Evolutionary conservation across 768 basidiomycete genomes (phyloP), one percentile per base, ranked within the genome.

Genomic region (Rubroboletus satanas): DNA sequence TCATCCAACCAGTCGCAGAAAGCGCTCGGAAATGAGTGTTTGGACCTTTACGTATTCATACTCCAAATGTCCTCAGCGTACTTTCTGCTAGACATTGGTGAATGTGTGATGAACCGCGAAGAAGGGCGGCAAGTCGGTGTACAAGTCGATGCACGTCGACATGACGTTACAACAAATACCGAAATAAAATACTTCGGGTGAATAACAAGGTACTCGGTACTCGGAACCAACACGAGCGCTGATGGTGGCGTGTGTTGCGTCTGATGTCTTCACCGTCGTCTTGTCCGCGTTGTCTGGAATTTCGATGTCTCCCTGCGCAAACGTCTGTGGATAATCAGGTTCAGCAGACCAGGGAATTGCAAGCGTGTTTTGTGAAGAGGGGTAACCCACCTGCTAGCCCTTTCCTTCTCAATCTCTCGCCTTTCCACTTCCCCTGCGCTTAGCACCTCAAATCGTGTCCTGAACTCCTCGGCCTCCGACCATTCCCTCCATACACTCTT

Each of bases 401-500:
- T 75, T 73, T 91, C 94, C 66, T 85, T 82, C 75, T 95, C 93
- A 41, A 89, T 73, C 74, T 97, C 94, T 64, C 91, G 81, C 72
- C 83, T 77, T 71, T 95, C 95, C 54, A 98, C 85, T 69, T 99
- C 97, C 71, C 98, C 97, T 18, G 85, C 81, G 4, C 78, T 91
- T 59, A 98, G 68, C 60, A 90, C 86, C 71, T 97, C 87, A 69
- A 97, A 87, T 48, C 84, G 78, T 37, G 97, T 98, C 59, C 83
- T 80, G 70, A 91, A 97, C 69, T 95, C 92, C 66, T 90, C 90
- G 35, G 88, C 84, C 67, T 97, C 96, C 33, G 79, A 80, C 93
- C 94, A 98, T 67, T 98, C 96, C 43, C 94, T 75, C 96, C 96
- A 98, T 3, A 95, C 88, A 54, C 94, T 90, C 70, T 83, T 82